Evolutionary conservation across 495 filamentous ascomycete species (phyloP), one percentile per base, ranked within the genome.

Genomic region (Penicillium argentinense): DNA sequence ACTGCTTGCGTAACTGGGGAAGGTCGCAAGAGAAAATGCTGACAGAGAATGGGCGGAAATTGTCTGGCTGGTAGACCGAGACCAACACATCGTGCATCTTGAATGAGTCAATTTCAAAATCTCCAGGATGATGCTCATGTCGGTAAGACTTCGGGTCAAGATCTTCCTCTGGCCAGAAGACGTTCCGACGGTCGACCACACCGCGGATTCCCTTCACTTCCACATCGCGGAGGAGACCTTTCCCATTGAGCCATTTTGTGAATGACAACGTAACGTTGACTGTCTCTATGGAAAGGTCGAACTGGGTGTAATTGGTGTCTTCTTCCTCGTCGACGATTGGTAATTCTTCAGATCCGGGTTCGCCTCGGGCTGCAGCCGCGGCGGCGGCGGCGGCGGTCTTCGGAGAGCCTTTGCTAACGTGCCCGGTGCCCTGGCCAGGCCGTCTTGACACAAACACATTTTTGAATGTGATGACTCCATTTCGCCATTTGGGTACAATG

Each of bases 191-290:
- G 63, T 98, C 93, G 23, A 98, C 77, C 11, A 97, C 89, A n/a
- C 93, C 93, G 44, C 93, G 83, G n/a, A 98, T 87, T 11, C 93
- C 93, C 58, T 89, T 91, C 9, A 98, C 83, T 59, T 96, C 90
- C 32, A 97, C 93, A 69, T 96, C 87, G 53, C 85, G 84, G 11
- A 98, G 77, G 3, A 95, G 80, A 0, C 93, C 93, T 69, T 91
- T 96, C 17, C 93, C 92, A 56, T 95, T 97, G 75, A 95, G 89
- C 93, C 93, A 98, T 57, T 96, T 96, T 2, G 88, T 77, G 53
- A 98, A 97, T 0, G 93, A 98, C n/a, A 98, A 67, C 0, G 92
- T 97, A 19, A 98, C 95, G 56, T 97, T 95, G 38, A 98, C 89
- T 0, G 88, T 92, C 45, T 95, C 88, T 39, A 98, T 87, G 0